Conservation (phyloP, 331 rosid genomes). For the Malus hybrid region DNA sequence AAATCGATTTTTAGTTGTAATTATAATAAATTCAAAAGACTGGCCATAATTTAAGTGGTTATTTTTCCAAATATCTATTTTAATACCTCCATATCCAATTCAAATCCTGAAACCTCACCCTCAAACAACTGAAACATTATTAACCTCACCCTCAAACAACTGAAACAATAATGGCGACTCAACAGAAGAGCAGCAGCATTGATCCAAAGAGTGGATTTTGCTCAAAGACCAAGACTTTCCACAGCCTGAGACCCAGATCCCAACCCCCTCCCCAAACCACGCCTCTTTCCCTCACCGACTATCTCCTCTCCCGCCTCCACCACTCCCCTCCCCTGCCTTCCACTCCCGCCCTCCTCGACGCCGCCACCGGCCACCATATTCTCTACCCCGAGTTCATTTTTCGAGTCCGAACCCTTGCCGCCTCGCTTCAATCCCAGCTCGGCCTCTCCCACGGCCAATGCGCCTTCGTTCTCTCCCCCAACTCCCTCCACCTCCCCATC, state of each 20-base stretch:
- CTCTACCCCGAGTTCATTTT: slow-evolving; percentile 11
- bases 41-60: too few species aligned
- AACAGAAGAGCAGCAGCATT: neutral
- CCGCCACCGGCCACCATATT: neutral
- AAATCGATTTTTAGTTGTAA: too few species aligned
- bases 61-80: neutral
- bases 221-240: neutral
- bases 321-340: neutral
- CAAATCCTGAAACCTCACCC: neutral
- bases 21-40: too few species aligned
- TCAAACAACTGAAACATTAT: neutral
- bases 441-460: slow-evolving; percentile 1
- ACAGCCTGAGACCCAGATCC: slow-evolving; percentile 14
- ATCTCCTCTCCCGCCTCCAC: slow-evolving; percentile 16
- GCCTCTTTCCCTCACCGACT: slow-evolving; percentile 19
- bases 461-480: slow-evolving; percentile 20
- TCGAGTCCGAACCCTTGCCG: slow-evolving; percentile 13
- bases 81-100: neutral
- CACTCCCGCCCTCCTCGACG: slow-evolving; percentile 17
- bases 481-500: slow-evolving; percentile 16
- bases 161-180: neutral
- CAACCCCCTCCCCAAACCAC: slow-evolving; percentile 17
- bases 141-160: neutral
- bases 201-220: slow-evolving; percentile 16
- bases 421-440: neutral